These are phyloP conservation scores for Pinus taeda DNA, from an alignment of 75 land plant genomes.

Conservation along the genomic window DNA sequence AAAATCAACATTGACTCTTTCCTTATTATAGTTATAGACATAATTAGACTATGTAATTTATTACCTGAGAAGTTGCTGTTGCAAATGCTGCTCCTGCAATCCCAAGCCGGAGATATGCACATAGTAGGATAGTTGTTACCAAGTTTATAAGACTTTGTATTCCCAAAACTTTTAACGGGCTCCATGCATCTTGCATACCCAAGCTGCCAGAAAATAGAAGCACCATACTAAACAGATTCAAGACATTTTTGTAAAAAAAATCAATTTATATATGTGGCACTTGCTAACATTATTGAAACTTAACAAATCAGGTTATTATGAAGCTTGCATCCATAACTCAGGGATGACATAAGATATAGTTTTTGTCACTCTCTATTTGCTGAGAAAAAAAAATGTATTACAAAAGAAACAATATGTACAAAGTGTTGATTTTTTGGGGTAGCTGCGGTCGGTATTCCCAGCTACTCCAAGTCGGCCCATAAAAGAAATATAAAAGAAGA, in stretches of 20 bases:
- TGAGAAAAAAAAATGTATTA: too few species aligned
- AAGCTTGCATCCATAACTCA: neutral
- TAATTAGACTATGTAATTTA: slow-evolving; percentile 6
- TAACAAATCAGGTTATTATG: neutral
- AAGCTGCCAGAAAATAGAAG: slow-evolving; percentile 40
- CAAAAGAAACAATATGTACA: too few species aligned
- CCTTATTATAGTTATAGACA: neutral
- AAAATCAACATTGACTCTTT: neutral
- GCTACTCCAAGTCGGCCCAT: too few species aligned
- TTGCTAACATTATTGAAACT: neutral
- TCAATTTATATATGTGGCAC: neutral
- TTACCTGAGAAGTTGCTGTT: slow-evolving; percentile 88
- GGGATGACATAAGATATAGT: neutral
- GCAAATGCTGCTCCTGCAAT: slow-evolving; percentile 99
- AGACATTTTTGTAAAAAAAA: neutral
- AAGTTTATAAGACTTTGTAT: slow-evolving; percentile 73
- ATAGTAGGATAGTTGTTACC: slow-evolving; percentile 67
- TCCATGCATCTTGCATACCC: slow-evolving; percentile 95
- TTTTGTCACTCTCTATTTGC: too few species aligned
- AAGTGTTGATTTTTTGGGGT: too few species aligned
- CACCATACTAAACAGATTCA: neutral
- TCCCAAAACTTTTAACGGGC: slow-evolving; percentile 84
- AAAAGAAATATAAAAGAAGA: too few species aligned
- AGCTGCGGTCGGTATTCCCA: too few species aligned
- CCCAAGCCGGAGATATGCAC: slow-evolving; percentile 65